Evolutionary conservation across 2,329 filamentous ascomycete species (phyloP).

Genomic region (Alternaria dauci): DNA sequence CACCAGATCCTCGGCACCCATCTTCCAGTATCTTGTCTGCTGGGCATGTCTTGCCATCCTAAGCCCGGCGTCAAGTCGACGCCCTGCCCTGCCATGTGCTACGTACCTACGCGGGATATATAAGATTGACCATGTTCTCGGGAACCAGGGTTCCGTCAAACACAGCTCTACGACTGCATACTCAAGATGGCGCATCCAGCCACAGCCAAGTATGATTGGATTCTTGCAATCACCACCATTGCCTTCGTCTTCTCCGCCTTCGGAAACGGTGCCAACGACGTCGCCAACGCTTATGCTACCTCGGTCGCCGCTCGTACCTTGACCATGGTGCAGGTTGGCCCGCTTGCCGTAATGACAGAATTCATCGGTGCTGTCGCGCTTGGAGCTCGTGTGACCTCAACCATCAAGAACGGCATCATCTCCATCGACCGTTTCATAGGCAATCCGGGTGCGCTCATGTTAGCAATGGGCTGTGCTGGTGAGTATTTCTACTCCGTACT

Average conservation of each 20-base stretch:
- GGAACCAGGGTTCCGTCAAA: neutral
- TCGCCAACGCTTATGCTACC: slow-evolving; percentile 63
- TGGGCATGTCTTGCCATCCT: slow-evolving; percentile 7
- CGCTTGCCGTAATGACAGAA: slow-evolving; percentile 60
- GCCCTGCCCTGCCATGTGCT: neutral
- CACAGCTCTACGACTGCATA: neutral
- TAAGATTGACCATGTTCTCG: slow-evolving; percentile 5
- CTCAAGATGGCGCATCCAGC: slow-evolving; percentile 30
- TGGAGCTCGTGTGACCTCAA: slow-evolving; percentile 65
- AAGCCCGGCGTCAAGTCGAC: neutral
- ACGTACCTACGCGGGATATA: neutral
- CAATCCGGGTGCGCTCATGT: slow-evolving; percentile 64
- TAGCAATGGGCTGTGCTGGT: slow-evolving; percentile 68
- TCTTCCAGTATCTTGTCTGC: neutral
- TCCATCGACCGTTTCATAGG: slow-evolving; percentile 57
- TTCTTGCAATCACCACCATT: slow-evolving; percentile 52
- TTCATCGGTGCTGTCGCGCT: slow-evolving; percentile 63
- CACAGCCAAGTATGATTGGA: slow-evolving; percentile 51
- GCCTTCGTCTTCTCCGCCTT: slow-evolving; percentile 49
- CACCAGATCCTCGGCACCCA: neutral
- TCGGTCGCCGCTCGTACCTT: slow-evolving; percentile 61
- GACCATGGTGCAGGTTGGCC: slow-evolving; percentile 61
- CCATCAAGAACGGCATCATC: slow-evolving; percentile 69
- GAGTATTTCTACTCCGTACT: slow-evolving; percentile 59
- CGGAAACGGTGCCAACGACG: slow-evolving; percentile 60